Base-by-base conservation (phyloP, 257 asterid genomes). In the Primulina eburnea region DNA sequence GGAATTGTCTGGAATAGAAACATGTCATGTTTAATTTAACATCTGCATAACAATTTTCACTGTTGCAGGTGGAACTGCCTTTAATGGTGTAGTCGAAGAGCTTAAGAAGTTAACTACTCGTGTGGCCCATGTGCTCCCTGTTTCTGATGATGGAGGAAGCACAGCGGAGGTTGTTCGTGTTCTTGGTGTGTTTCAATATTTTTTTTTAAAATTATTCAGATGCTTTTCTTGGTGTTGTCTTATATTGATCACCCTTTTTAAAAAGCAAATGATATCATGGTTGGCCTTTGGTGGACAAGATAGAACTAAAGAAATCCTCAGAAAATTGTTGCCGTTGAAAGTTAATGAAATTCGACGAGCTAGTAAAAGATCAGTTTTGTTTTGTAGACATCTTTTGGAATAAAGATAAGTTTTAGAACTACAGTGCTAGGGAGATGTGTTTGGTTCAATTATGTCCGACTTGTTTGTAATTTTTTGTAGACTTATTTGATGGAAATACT, bases 71-170 rank as follows among this genome's bases (percentile, higher is more conserved):
- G 98, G 98, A 76, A 93, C 98, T 62, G 98, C 96, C 43, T 93
- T 93, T 75, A 93, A 93, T 83, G 95, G 98, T 76, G 96, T 93
- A 43, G 95, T 88, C 35, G 98, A 90, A 87, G 98, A 90, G 87
- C 90, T 93, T 70, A 87, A 89, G 88, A 84, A 82, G 70, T 81
- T 93, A 76, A 93, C 98, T n/a, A 89, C 93, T 56, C 77, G 78
- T 52, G 98, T 93, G 59, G 87, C 96, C 62, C 98, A 93, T 71
- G 91, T 93, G 65, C 98, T 90, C 34, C 98, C 98, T 10, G 98
- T 93, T 75, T 93, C 98, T 75, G 98, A 93, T 82, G 95, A 93
- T 75, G 98, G 98, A 74, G 98, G 98, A 75, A 93, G 98, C 88
- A 93, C 98, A 21, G 96, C 98, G 9, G 98, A 93, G 87, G 90